Evolutionary conservation across 768 basidiomycete species (phyloP).

Genomic region (Cystoderma amianthinum): DNA sequence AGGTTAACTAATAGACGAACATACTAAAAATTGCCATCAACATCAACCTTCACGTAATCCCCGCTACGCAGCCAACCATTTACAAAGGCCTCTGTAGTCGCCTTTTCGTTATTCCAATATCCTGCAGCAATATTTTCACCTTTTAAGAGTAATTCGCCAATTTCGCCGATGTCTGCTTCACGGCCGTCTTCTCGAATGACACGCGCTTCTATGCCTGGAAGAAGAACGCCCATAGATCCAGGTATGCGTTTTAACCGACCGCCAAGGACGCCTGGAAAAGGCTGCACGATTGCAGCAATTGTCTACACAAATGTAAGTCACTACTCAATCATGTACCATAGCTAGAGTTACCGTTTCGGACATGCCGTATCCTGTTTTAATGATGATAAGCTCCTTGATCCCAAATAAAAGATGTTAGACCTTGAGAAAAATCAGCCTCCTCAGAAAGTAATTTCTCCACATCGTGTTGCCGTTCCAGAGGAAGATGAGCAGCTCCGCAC

Average conservation of each 20-base stretch:
- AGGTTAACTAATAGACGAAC: constrained; percentile 12
- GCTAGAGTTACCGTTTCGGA: neutral
- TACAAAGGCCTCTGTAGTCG: constrained; percentile 59
- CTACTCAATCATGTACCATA: neutral
- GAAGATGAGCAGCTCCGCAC: constrained; percentile 65
- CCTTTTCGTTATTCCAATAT: constrained; percentile 62
- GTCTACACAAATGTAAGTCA: neutral
- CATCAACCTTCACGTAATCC: constrained; percentile 58
- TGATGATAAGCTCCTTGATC: constrained; percentile 58
- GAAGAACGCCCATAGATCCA: neutral
- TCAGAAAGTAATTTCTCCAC: constrained; percentile 26
- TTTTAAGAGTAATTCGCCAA: neutral
- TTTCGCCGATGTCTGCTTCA: neutral
- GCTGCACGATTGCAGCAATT: too few relatives aligned
- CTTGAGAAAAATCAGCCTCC: constrained; percentile 27
- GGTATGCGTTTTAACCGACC: neutral
- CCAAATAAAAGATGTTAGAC: constrained; percentile 32
- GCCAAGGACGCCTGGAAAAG: neutral
- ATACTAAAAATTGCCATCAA: constrained; percentile 60
- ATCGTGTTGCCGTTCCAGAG: constrained; percentile 40
- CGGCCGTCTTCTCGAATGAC: neutral
- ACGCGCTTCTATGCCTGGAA: neutral
- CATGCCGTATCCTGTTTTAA: constrained; percentile 20
- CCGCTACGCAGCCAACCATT: constrained; percentile 78
- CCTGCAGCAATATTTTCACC: neutral